Conservation (phyloP, 2,329 filamentous ascomycete species). For the Microdochium trichocladiopsis region DNA sequence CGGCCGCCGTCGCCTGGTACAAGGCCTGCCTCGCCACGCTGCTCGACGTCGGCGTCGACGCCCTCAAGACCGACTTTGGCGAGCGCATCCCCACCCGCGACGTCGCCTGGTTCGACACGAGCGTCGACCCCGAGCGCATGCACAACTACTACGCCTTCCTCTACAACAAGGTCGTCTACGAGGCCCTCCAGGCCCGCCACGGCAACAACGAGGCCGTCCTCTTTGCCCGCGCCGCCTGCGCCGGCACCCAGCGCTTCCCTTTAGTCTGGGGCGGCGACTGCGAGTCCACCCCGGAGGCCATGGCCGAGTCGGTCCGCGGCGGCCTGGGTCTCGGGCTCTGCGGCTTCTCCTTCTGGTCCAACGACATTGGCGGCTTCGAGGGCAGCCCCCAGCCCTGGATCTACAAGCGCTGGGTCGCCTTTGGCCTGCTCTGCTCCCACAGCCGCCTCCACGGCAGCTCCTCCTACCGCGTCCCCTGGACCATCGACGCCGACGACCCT, state of each 20-base stretch:
- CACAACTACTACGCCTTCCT: slow-evolving; percentile 72
- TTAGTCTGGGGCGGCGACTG: slow-evolving; percentile 70
- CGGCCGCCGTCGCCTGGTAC: slow-evolving; percentile 60
- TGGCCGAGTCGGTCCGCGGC: slow-evolving; percentile 64
- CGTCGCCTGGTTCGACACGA: slow-evolving; percentile 56
- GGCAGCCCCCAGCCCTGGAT: slow-evolving; percentile 59
- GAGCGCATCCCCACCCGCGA: slow-evolving; percentile 62
- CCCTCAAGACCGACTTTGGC: slow-evolving; percentile 71
- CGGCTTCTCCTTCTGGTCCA: slow-evolving; percentile 63
- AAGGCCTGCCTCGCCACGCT: slow-evolving; percentile 51
- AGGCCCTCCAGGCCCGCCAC: slow-evolving; percentile 50
- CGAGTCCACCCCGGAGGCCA: slow-evolving; percentile 65
- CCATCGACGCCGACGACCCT: slow-evolving; percentile 57
- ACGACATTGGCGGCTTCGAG: slow-evolving; percentile 67
- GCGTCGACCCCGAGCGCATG: slow-evolving; percentile 57
- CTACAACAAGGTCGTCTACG: slow-evolving; percentile 65
- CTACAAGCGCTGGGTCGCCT: slow-evolving; percentile 75
- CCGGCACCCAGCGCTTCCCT: slow-evolving; percentile 63
- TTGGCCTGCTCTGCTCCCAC: slow-evolving; percentile 64
- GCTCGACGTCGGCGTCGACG: slow-evolving; percentile 63
- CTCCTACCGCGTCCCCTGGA: slow-evolving; percentile 70
- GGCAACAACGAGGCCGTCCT: slow-evolving; percentile 49
- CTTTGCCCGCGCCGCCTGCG: slow-evolving; percentile 61
- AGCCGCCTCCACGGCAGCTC: slow-evolving; percentile 63
- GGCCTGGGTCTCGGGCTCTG: slow-evolving; percentile 57